These are phyloP conservation scores for Naganishia vishniacii DNA, from an alignment of 768 basidiomycete species.

Conservation along the genomic window DNA sequence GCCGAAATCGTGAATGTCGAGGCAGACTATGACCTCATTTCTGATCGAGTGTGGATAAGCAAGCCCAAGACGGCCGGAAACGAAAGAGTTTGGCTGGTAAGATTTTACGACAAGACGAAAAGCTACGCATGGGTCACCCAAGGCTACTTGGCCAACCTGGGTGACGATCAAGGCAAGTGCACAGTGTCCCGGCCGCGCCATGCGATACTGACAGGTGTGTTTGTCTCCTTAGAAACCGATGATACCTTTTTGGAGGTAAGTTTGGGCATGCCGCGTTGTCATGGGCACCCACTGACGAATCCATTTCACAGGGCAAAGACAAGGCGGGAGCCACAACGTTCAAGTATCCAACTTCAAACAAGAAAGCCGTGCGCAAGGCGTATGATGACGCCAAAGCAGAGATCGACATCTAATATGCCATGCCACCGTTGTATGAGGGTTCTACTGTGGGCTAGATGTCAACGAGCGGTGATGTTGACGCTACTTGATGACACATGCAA, in stretches of 20 bases:
- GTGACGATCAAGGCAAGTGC: slow-evolving; percentile 63
- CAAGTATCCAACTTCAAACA: slow-evolving; percentile 56
- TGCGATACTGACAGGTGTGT: too few relatives aligned
- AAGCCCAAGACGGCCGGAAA: slow-evolving; percentile 48
- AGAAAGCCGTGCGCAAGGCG: slow-evolving; percentile 59
- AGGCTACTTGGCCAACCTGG: slow-evolving; percentile 61
- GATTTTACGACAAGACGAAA: slow-evolving; percentile 65
- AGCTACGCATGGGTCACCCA: slow-evolving; percentile 64
- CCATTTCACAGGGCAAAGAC: slow-evolving; percentile 41
- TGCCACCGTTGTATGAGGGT: slow-evolving; percentile 2
- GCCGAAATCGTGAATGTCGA: slow-evolving; percentile 62
- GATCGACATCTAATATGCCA: slow-evolving; percentile 6
- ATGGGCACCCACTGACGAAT: too few relatives aligned
- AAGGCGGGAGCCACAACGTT: slow-evolving; percentile 56
- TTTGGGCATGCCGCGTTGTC: too few relatives aligned
- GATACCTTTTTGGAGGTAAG: slow-evolving; percentile 57
- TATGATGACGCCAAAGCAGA: slow-evolving; percentile 43
- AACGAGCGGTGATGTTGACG: background rate
- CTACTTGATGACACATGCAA: too few relatives aligned
- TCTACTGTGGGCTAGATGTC: too few relatives aligned
- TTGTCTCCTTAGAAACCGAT: too few relatives aligned
- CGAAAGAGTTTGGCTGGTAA: slow-evolving; percentile 60
- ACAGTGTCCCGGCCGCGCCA: background rate
- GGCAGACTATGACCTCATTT: slow-evolving; percentile 59
- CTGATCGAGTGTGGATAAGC: slow-evolving; percentile 43